A percentile compares a stretch with the other conserved stretches of the same genome.
Conservation (phyloP, 2,329 filamentous ascomycete species). For the Annulohypoxylon truncatum region DNA sequence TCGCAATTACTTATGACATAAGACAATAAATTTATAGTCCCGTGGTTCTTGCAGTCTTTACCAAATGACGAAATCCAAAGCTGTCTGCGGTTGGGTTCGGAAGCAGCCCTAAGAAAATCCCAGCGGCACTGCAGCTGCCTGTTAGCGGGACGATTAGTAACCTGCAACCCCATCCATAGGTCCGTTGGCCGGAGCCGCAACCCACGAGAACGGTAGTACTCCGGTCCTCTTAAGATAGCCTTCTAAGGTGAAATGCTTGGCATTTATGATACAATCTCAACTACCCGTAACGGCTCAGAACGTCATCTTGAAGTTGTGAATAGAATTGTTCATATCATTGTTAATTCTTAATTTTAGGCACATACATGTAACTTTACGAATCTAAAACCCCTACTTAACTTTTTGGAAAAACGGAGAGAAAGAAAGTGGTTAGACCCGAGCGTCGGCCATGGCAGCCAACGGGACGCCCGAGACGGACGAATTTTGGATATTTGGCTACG, state of each 20-base stretch:
- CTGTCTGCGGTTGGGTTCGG: background rate
- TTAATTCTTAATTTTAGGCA: background rate
- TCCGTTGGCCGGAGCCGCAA: slow-evolving; percentile 34
- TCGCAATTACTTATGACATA: slow-evolving; percentile 12
- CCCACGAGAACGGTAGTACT: slow-evolving; percentile 26
- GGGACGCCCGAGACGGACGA: slow-evolving; percentile 63
- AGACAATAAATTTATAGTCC: background rate
- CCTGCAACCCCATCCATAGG: background rate
- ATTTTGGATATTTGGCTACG: slow-evolving; percentile 98
- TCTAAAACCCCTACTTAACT: background rate
- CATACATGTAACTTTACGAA: background rate
- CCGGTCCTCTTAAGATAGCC: slow-evolving; percentile 21
- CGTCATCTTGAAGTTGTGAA: background rate
- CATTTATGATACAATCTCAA: slow-evolving; percentile 37
- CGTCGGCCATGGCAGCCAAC: slow-evolving; percentile 38
- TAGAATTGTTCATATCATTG: background rate
- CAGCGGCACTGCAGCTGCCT: slow-evolving; percentile 2
- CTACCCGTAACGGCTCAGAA: background rate
- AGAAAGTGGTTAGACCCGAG: background rate
- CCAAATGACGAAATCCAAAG: slow-evolving; percentile 30
- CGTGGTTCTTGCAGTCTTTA: background rate
- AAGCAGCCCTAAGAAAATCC: slow-evolving; percentile 4
- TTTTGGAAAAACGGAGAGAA: background rate
- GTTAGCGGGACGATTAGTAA: background rate
- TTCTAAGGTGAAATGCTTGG: slow-evolving; percentile 38